A percentile compares a stretch with the other conserved stretches of the same genome.
phyloP scores from a whole-genome alignment of 306 rosid species.

The Medicago arabica region DNA sequence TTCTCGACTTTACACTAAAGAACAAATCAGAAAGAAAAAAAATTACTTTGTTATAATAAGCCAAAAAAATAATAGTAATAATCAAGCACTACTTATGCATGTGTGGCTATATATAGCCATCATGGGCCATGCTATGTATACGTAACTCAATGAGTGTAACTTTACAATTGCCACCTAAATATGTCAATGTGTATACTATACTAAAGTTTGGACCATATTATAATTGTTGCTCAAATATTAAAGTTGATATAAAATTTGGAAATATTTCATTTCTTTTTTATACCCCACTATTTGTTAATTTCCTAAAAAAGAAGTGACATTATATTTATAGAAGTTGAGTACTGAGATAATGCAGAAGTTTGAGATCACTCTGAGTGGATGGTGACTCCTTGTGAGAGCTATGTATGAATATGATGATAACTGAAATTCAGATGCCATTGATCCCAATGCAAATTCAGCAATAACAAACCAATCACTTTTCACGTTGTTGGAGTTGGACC shows the following conservation, averaged over 20 bases:
- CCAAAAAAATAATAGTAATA: too few relatives aligned
- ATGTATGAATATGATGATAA: constrained; percentile 10
- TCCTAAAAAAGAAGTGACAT: not conserved
- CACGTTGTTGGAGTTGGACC: constrained; percentile 42
- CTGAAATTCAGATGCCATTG: constrained; percentile 15
- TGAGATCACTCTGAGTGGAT: constrained; percentile 34
- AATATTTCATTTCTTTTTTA: not conserved
- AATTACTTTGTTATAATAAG: too few relatives aligned
- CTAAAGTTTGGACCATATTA: too few relatives aligned
- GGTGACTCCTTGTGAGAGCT: constrained; percentile 32
- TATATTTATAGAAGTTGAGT: constrained; percentile 17
- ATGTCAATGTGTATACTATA: not conserved
- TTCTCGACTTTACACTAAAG: not conserved
- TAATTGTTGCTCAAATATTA: too few relatives aligned
- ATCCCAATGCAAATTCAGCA: constrained; percentile 34
- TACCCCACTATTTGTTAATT: not conserved
- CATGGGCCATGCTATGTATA: not conserved
- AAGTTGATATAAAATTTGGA: not conserved
- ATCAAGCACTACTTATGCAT: too few relatives aligned
- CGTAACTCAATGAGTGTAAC: not conserved
- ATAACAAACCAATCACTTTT: constrained; percentile 24
- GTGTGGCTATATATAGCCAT: not conserved
- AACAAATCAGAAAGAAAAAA: not conserved
- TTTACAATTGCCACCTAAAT: not conserved
- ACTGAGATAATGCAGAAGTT: not conserved